A percentile compares a stretch with the other conserved stretches of the same genome.
Conservation (phyloP, 176 grass and related monocot species). For the Ensete glaucum region DNA sequence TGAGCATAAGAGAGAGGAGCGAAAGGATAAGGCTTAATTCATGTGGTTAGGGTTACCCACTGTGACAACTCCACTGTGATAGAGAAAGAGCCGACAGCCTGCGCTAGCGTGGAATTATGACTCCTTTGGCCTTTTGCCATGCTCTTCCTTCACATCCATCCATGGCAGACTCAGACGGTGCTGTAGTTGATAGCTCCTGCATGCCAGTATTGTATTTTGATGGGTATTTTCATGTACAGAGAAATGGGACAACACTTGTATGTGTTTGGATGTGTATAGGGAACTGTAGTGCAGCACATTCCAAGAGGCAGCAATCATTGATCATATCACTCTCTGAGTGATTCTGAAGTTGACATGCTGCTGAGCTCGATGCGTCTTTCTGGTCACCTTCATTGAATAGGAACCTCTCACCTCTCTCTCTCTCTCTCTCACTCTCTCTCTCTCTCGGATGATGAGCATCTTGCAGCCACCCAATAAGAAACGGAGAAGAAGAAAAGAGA, state of each 20-base stretch:
- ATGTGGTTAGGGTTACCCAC: background rate
- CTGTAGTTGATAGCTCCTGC: background rate
- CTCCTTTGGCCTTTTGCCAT: constrained; percentile 9
- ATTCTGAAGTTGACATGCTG: constrained; percentile 4
- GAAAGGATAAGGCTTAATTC: background rate
- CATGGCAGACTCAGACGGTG: background rate
- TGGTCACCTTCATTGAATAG: background rate
- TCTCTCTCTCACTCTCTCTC: background rate
- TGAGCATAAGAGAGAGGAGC: background rate
- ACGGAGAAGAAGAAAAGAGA: background rate
- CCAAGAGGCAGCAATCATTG: constrained; percentile 9
- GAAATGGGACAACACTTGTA: too few relatives aligned
- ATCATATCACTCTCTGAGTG: background rate
- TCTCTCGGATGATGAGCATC: background rate
- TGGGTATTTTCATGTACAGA: background rate
- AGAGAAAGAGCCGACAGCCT: background rate
- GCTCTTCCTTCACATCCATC: background rate
- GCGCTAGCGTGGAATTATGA: constrained; percentile 5
- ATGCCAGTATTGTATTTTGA: background rate
- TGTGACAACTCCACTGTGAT: background rate
- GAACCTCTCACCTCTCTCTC: background rate
- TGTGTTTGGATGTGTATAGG: too few relatives aligned
- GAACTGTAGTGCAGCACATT: background rate
- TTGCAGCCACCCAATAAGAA: background rate
- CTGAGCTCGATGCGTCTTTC: background rate